These are phyloP conservation scores for Volvox africanus DNA, from an alignment of 139 green algal species.

Conservation along the genomic window DNA sequence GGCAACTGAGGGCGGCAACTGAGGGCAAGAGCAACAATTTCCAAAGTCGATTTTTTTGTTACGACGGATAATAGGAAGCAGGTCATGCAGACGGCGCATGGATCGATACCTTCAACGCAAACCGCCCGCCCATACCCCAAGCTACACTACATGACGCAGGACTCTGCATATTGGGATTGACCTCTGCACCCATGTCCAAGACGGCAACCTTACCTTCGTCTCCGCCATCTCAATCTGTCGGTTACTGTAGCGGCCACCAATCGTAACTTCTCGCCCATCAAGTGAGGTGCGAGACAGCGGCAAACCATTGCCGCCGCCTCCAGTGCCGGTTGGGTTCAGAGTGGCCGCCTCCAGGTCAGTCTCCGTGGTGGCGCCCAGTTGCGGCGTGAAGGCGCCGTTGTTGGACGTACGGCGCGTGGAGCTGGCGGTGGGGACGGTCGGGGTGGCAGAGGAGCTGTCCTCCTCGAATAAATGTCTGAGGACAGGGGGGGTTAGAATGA, in stretches of 20 bases:
- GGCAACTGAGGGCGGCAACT: too few relatives aligned
- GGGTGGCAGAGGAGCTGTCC: conserved; percentile 39
- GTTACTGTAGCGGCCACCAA: not conserved
- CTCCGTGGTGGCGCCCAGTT: not conserved
- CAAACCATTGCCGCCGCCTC: not conserved
- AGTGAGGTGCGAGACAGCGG: not conserved
- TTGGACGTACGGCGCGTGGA: not conserved
- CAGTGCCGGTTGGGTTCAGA: not conserved
- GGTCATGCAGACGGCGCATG: too few relatives aligned
- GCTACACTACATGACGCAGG: too few relatives aligned
- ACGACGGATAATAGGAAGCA: too few relatives aligned
- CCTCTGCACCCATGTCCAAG: too few relatives aligned
- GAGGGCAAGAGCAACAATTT: too few relatives aligned
- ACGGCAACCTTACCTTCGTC: not conserved
- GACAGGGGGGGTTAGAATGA: too few relatives aligned
- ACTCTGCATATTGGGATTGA: too few relatives aligned
- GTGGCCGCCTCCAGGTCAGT: not conserved
- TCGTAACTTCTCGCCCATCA: not conserved
- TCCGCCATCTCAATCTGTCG: conserved; percentile 5
- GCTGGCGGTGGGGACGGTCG: not conserved
- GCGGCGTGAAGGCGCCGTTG: conserved; percentile 8
- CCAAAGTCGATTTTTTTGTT: too few relatives aligned
- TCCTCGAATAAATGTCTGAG: conserved; percentile 60
- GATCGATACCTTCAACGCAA: too few relatives aligned
- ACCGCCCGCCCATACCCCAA: too few relatives aligned